These are phyloP conservation scores for Aciculosporium take DNA, from an alignment of 2,329 filamentous ascomycete species.

Conservation along the genomic window DNA sequence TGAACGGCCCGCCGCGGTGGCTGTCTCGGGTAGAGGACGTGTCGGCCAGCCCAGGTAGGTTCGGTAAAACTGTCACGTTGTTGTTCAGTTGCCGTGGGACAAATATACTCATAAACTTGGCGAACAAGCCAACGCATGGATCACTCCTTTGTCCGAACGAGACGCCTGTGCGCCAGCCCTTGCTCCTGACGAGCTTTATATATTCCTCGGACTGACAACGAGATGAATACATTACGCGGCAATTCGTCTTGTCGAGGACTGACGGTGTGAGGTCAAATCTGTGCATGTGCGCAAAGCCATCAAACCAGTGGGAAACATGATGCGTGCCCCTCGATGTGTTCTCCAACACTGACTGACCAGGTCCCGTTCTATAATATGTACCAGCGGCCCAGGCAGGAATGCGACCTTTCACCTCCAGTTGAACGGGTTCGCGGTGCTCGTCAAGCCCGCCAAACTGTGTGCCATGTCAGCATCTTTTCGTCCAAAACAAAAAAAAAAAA, in stretches of 20 bases:
- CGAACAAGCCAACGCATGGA: conserved; percentile 59
- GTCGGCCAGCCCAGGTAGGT: conserved; percentile 42
- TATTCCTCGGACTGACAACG: conserved; percentile 51
- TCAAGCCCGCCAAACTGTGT: conserved; percentile 51
- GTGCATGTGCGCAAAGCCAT: conserved; percentile 58
- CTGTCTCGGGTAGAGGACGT: conserved; percentile 8
- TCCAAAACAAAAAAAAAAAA: background rate
- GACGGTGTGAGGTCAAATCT: conserved; percentile 52
- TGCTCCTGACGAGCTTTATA: conserved; percentile 44
- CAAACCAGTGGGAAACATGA: conserved; percentile 63
- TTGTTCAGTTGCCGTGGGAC: conserved; percentile 32
- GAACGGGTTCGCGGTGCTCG: conserved; percentile 50
- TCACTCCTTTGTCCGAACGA: conserved; percentile 61
- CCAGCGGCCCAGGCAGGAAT: conserved; percentile 63
- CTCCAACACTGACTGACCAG: conserved; percentile 49
- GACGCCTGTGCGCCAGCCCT: conserved; percentile 40
- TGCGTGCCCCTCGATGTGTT: conserved; percentile 43
- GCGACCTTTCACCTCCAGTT: conserved; percentile 45
- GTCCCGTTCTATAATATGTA: conserved; percentile 59
- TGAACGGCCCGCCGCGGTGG: conserved; percentile 19
- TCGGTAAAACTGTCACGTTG: conserved; percentile 49
- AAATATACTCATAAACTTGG: conserved; percentile 55
- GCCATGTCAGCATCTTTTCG: background rate
- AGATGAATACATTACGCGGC: conserved; percentile 53
- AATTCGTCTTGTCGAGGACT: conserved; percentile 13